phyloP scores from a whole-genome alignment of 192 early-diverging fungal genomes.

The Coemansia pectinata region DNA sequence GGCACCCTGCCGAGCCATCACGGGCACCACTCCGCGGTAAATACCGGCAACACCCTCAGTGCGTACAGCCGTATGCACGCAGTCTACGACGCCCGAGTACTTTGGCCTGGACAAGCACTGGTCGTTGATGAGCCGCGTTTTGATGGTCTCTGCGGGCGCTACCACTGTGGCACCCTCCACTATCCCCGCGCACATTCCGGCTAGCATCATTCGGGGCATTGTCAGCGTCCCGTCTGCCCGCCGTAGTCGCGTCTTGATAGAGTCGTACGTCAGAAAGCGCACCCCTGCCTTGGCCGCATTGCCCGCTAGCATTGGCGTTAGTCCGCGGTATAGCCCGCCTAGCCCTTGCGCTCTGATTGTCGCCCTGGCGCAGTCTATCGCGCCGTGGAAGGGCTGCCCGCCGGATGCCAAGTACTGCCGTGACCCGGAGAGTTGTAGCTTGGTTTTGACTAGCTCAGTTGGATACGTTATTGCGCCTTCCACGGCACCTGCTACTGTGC shows the following conservation, averaged over 20 bases:
- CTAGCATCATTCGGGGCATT: constrained; percentile 66
- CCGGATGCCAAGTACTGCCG: constrained; percentile 30
- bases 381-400: constrained; percentile 67
- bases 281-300: constrained; percentile 92
- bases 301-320: constrained; percentile 89
- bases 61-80: constrained; percentile 64
- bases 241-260: constrained; percentile 69
- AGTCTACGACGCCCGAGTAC: constrained; percentile 82
- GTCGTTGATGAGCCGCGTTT: constrained; percentile 96
- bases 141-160: constrained; percentile 93
- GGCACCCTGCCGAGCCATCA: constrained; percentile 94
- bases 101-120: constrained; percentile 68
- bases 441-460: constrained; percentile 95
- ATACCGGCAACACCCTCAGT: constrained; percentile 78
- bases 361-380: constrained; percentile 73
- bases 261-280: constrained; percentile 90
- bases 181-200: constrained; percentile 86
- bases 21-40: constrained; percentile 88
- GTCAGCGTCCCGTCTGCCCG: constrained; percentile 73
- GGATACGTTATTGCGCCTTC: constrained; percentile 94
- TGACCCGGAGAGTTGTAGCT: constrained; percentile 83
- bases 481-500: constrained; percentile 85
- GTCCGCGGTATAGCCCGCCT: constrained; percentile 78
- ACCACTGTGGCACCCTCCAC: constrained; percentile 87
- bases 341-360: constrained; percentile 77